Conservation (phyloP, 768 basidiomycete species). For the Strobilomyces dryophilus region DNA sequence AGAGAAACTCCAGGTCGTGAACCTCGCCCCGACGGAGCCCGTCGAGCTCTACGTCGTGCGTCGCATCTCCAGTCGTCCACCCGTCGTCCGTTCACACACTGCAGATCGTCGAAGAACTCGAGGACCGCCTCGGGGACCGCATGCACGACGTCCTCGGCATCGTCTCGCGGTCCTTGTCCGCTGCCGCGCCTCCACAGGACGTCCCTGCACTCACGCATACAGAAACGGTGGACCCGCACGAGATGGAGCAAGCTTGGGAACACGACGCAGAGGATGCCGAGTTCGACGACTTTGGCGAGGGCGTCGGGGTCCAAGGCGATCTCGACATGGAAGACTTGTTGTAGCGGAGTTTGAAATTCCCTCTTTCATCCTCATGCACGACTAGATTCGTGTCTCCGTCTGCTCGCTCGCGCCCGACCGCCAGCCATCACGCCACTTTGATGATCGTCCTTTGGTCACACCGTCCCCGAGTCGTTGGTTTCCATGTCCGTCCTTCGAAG, state of each 20-base stretch:
- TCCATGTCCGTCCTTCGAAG: background rate
- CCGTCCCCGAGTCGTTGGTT: too few relatives aligned
- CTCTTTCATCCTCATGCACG: background rate
- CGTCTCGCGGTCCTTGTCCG: slow-evolving; percentile 45
- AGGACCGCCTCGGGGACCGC: slow-evolving; percentile 70
- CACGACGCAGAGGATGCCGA: slow-evolving; percentile 46
- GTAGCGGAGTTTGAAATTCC: too few relatives aligned
- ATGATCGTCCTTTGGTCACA: background rate
- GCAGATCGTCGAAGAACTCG: slow-evolving; percentile 92
- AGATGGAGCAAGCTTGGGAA: slow-evolving; percentile 28
- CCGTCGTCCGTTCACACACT: background rate
- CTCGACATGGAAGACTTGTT: slow-evolving; percentile 52
- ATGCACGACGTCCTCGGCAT: slow-evolving; percentile 62
- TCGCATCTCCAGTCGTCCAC: slow-evolving; percentile 9
- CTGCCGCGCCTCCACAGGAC: slow-evolving; percentile 1
- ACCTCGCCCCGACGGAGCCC: slow-evolving; percentile 74
- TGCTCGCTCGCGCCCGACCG: background rate
- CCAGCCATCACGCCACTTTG: background rate
- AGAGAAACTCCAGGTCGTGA: slow-evolving; percentile 91
- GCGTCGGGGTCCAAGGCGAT: slow-evolving; percentile 65
- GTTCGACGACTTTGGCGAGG: slow-evolving; percentile 66
- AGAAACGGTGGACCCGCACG: slow-evolving; percentile 12
- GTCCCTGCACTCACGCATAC: background rate
- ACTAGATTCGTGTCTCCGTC: background rate
- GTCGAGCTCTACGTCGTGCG: slow-evolving; percentile 89